phyloP scores from a whole-genome alignment of 2,329 filamentous ascomycete species.

The Pseudogymnoascus sp. region DNA sequence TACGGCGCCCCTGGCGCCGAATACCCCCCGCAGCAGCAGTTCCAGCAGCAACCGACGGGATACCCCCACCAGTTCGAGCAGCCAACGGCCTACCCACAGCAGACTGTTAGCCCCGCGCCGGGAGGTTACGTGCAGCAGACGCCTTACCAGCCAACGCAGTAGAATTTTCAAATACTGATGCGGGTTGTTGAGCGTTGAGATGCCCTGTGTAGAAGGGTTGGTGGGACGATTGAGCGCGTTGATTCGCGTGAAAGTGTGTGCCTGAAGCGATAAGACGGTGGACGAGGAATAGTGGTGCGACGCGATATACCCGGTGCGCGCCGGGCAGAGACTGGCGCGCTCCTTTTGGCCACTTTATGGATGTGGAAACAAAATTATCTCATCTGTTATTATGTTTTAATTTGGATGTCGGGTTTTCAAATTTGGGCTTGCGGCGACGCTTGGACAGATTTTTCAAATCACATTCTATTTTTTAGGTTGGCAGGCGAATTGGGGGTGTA shows the following conservation, averaged over 20 bases:
- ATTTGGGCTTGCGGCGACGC: background rate
- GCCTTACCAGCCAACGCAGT: background rate
- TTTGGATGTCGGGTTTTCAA: background rate
- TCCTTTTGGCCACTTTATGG: background rate
- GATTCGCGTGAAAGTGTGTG: background rate
- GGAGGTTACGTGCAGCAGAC: background rate
- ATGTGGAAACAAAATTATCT: background rate
- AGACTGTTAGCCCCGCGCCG: background rate
- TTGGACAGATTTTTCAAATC: background rate
- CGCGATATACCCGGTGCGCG: constrained; percentile 1
- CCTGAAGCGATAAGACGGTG: background rate
- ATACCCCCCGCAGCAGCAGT: background rate
- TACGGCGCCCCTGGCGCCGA: background rate
- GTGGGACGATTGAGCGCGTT: background rate
- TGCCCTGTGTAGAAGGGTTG: background rate
- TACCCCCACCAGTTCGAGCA: background rate
- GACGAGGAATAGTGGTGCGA: background rate
- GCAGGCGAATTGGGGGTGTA: background rate
- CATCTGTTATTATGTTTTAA: background rate
- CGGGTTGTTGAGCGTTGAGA: background rate
- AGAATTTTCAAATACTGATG: background rate
- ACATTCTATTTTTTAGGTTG: background rate
- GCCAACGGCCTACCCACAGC: background rate
- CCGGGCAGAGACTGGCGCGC: background rate
- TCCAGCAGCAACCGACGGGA: background rate